phyloP scores from a whole-genome alignment of 169 alveolate species.

The Nephromyces sp. region DNA sequence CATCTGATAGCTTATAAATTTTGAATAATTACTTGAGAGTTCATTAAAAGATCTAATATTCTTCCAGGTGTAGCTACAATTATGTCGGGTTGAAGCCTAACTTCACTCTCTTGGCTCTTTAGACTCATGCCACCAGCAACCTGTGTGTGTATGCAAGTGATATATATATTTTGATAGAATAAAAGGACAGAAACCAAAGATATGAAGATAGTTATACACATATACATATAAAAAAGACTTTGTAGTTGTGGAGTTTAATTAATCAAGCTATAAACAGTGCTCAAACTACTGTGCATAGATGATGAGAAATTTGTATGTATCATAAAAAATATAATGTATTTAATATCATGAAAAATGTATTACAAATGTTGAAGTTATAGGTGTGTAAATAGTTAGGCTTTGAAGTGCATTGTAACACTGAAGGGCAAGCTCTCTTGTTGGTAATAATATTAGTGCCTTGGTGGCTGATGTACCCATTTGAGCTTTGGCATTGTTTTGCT shows the following conservation, averaged over 20 bases:
- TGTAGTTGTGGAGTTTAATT: background rate
- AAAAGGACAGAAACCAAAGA: no score
- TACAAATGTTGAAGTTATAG: constrained; percentile 55
- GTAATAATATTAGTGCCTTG: constrained; percentile 71
- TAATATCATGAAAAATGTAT: no score
- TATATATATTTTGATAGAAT: background rate
- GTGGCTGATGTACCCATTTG: constrained; percentile 42
- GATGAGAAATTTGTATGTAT: no score
- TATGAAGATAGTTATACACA: no score
- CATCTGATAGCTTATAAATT: background rate
- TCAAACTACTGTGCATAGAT: background rate
- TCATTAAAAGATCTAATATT: constrained; percentile 81
- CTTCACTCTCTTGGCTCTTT: constrained; percentile 68
- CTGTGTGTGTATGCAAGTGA: constrained; percentile 6
- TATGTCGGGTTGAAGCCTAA: constrained; percentile 83
- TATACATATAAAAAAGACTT: background rate
- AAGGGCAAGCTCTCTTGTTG: constrained; percentile 83
- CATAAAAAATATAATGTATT: no score
- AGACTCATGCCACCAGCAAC: constrained; percentile 75
- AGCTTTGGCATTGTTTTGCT: background rate
- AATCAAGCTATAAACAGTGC: background rate
- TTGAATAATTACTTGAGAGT: constrained; percentile 45
- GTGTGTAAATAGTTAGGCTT: constrained; percentile 59
- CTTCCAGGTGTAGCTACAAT: constrained; percentile 97
- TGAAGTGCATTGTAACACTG: constrained; percentile 71